These are phyloP conservation scores for Phylloporus sp. DNA, from an alignment of 768 basidiomycete species.

Conservation along the genomic window DNA sequence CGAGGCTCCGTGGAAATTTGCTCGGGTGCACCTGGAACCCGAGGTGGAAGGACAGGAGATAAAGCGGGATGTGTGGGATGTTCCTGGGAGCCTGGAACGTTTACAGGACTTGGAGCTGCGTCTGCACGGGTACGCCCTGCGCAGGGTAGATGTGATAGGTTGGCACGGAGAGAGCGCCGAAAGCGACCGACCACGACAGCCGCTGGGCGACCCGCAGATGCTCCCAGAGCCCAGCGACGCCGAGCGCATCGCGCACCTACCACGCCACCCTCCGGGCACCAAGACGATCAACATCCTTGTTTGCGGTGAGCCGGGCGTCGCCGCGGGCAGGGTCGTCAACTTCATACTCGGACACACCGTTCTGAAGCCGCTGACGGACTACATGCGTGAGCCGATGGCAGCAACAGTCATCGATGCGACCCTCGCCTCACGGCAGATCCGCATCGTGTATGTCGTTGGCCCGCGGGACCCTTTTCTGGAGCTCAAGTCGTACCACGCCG, in stretches of 20 bases:
- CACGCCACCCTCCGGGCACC: slow-evolving; percentile 14
- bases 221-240: slow-evolving; percentile 11
- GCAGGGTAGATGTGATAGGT: slow-evolving; percentile 8
- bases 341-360: slow-evolving; percentile 16
- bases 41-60: neutral
- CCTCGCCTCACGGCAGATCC: slow-evolving; percentile 15
- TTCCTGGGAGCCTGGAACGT: slow-evolving; percentile 21
- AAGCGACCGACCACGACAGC: neutral
- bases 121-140: slow-evolving; percentile 11
- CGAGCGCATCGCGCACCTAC: slow-evolving; percentile 16
- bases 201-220: slow-evolving; percentile 1
- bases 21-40: slow-evolving; percentile 11
- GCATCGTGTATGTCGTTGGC: slow-evolving; percentile 30
- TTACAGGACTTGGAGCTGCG: slow-evolving; percentile 10
- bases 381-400: slow-evolving; percentile 32
- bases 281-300: slow-evolving; percentile 37
- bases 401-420: slow-evolving; percentile 22
- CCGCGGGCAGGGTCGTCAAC: slow-evolving; percentile 26
- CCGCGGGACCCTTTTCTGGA: slow-evolving; percentile 29
- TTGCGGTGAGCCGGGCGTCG: slow-evolving; percentile 41
- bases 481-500: slow-evolving; percentile 12
- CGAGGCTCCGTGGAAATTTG: slow-evolving; percentile 6
- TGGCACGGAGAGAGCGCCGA: neutral
- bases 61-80: neutral
- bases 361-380: slow-evolving; percentile 22